Conservation (phyloP, 2,329 filamentous ascomycete genomes). For the Lomentospora prolificans region DNA sequence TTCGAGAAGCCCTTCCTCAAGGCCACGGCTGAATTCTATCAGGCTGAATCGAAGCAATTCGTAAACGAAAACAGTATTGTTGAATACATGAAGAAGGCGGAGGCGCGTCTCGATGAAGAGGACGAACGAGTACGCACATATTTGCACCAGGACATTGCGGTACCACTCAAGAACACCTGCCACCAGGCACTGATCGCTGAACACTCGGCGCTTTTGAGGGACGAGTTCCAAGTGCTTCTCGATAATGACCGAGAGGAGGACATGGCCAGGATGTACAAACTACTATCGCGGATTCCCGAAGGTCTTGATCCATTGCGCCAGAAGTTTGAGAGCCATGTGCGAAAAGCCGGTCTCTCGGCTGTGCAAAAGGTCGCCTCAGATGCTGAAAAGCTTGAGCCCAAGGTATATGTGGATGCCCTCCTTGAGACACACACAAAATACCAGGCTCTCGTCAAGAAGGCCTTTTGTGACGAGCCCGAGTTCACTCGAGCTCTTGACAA, state of each 20-base stretch:
- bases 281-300: conserved; percentile 80
- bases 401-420: conserved; percentile 90
- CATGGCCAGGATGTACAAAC: conserved; percentile 90
- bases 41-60: conserved; percentile 86
- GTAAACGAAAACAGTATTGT: conserved; percentile 95
- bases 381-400: conserved; percentile 85
- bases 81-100: conserved; percentile 99
- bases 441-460: conserved; percentile 78
- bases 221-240: conserved; percentile 90
- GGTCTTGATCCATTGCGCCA: conserved; percentile 80
- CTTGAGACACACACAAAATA: conserved; percentile 93
- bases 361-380: conserved; percentile 86
- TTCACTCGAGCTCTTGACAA: conserved; percentile 95
- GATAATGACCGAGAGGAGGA: conserved; percentile 94
- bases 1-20: conserved; percentile 89
- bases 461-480: conserved; percentile 91
- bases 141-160: conserved; percentile 79
- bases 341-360: conserved; percentile 77
- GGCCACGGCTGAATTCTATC: conserved; percentile 78
- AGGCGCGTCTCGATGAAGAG: conserved; percentile 79
- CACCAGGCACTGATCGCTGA: conserved; percentile 83
- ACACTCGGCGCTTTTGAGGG: conserved; percentile 74
- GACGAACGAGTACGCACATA: conserved; percentile 90
- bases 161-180: conserved; percentile 75
- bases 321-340: conserved; percentile 85